Base-by-base conservation (phyloP, 2,329 filamentous ascomycete species). In the Ascochyta pisi region DNA sequence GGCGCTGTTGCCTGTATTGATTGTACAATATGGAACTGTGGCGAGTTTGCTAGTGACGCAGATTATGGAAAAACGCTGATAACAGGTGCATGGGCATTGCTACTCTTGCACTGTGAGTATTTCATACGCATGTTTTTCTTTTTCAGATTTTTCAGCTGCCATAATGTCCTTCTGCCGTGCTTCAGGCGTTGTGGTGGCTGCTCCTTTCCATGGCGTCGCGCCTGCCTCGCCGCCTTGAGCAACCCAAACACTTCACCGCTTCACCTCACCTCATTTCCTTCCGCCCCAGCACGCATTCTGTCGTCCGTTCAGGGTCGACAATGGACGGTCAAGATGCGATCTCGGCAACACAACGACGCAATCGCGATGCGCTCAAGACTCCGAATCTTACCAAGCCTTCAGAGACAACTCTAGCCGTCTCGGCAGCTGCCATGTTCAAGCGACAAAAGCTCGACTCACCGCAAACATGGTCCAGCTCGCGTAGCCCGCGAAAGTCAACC, bases 341-440 rank as follows among this genome's bases (percentile, higher is more conserved):
- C 8, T 47, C 53, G 13, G 38, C 42, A 2, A 27, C 31, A 15
- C 53, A 43, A 15, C 3, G 12, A 24, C 42, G 42, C 33, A 40
- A 39, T 12, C 23, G 24, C 29, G 24, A 50, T 47, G 46, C 31
- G 5, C 34, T 22, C 13, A 42, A 50, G 23, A 46, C 47, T 2
- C 47, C 47, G 1, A 27, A 23, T 8, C 29, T n/a, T 4, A 23
- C 3, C 19, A 43, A 43, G 37, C 47, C 42, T 10, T 31, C 31
- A 57, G 31, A 58, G 4, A 39, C 43, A 24, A 48, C 26, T 3
- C 42, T 61, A n/a, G 52, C 61, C 12, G 48, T 70, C 12, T 69
- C 71, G 8, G 63, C 63, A 26, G 60, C 65, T 8, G 46, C 55
- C 22, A 44, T 73, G n/a, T 75, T 73, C 64, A 68, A 16, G 13